A percentile compares a stretch with the other conserved stretches of the same genome.
Conservation (phyloP, 768 basidiomycete genomes). For the Tricholoma bakamatsutake region DNA sequence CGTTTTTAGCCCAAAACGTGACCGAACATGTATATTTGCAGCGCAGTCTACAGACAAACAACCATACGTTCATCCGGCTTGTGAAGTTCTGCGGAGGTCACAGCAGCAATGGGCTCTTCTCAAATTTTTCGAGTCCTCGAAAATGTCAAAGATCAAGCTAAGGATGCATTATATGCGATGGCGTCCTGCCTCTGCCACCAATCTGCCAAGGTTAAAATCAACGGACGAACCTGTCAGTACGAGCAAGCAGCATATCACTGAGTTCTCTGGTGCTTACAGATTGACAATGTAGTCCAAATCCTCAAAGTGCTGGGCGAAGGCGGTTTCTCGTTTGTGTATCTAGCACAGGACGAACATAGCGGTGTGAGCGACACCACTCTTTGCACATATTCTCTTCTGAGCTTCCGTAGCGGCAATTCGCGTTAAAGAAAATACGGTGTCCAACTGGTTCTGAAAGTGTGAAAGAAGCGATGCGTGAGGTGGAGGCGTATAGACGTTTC, state of each 20-base stretch:
- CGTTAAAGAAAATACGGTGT: constrained; percentile 95
- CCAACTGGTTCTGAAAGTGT: constrained; percentile 85
- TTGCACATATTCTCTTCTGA: background rate
- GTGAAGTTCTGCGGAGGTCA: background rate
- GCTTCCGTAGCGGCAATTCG: constrained; percentile 71
- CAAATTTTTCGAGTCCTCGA: constrained; percentile 45
- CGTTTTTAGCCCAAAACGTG: too few relatives aligned
- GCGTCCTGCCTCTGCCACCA: constrained; percentile 78
- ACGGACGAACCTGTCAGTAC: constrained; percentile 84
- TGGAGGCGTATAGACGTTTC: constrained; percentile 93
- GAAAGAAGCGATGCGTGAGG: constrained; percentile 83
- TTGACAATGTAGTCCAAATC: constrained; percentile 62
- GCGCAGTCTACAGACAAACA: background rate
- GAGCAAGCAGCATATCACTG: constrained; percentile 3
- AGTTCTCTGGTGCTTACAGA: constrained; percentile 5
- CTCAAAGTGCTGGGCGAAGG: constrained; percentile 93
- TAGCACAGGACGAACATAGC: constrained; percentile 81
- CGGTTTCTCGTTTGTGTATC: constrained; percentile 89
- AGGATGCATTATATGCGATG: constrained; percentile 78
- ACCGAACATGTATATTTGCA: background rate
- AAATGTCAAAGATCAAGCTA: constrained; percentile 64
- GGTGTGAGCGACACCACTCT: constrained; percentile 43
- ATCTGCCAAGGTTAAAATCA: constrained; percentile 88
- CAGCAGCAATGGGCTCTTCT: constrained; percentile 20
- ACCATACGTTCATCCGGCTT: background rate